Evolutionary conservation across 192 early-diverging fungal species (phyloP).

Genomic region (Coemansia sp.): DNA sequence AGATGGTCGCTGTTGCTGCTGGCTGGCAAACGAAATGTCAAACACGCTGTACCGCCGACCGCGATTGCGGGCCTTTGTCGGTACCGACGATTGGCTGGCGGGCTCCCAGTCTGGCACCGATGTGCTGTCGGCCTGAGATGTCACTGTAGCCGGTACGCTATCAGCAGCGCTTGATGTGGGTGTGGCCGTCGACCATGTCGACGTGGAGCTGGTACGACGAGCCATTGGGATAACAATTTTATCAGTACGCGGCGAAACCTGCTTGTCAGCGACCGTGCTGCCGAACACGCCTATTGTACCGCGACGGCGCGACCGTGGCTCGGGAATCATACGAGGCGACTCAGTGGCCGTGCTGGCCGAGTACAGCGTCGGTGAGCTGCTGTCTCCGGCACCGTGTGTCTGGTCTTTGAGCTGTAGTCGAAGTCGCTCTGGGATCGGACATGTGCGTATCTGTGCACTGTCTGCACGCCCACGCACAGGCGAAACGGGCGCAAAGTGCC

Average conservation of each 20-base stretch:
- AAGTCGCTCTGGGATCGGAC: conserved; percentile 44
- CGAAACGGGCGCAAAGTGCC: conserved; percentile 4
- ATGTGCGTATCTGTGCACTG: conserved; percentile 43
- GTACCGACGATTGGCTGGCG: conserved; percentile 5
- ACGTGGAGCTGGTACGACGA: conserved; percentile 40
- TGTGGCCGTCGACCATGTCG: conserved; percentile 40
- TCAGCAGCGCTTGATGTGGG: conserved; percentile 26
- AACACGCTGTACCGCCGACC: conserved; percentile 51
- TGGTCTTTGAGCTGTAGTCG: conserved; percentile 27
- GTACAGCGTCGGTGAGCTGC: conserved; percentile 14
- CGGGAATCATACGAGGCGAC: conserved; percentile 17
- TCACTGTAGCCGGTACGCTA: conserved; percentile 1
- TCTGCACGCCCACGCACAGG: background rate
- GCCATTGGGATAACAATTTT: conserved; percentile 9
- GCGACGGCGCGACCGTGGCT: conserved; percentile 18
- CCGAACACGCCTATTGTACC: conserved; percentile 23
- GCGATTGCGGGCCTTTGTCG: conserved; percentile 16
- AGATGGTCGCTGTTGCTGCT: conserved; percentile 1
- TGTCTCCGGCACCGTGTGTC: conserved; percentile 3
- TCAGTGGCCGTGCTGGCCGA: conserved; percentile 24
- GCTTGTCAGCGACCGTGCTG: conserved; percentile 6
- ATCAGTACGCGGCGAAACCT: conserved; percentile 6
- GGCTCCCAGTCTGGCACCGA: conserved; percentile 35
- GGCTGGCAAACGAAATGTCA: conserved; percentile 37
- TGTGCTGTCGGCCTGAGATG: conserved; percentile 4